Evolutionary conservation across 768 basidiomycete species (phyloP).

Genomic region (Suillus subaureus): DNA sequence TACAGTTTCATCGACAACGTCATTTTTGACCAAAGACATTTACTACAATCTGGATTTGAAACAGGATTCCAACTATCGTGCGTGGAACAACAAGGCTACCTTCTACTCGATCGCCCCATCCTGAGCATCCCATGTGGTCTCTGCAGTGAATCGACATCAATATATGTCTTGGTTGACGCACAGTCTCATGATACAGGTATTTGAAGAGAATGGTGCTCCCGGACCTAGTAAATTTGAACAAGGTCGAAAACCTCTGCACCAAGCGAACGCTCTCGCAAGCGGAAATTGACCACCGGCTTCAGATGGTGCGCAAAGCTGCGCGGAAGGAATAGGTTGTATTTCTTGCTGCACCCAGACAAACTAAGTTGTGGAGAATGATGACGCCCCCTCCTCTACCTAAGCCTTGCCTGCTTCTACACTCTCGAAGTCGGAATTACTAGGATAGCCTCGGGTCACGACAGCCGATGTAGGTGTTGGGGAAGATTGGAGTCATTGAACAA

Average conservation of each 20-base stretch:
- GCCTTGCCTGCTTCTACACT: conserved; percentile 16
- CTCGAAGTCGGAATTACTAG: conserved; percentile 22
- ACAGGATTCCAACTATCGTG: conserved; percentile 5
- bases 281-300: conserved; percentile 23
- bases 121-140: conserved; percentile 57
- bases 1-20: conserved; percentile 22
- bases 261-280: conserved; percentile 31
- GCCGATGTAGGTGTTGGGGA: conserved; percentile 35
- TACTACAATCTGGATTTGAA: conserved; percentile 25
- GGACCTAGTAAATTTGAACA: conserved; percentile 44
- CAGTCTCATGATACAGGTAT: conserved; percentile 40
- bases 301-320: conserved; percentile 21
- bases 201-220: conserved; percentile 56
- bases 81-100: background rate
- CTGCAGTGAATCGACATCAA: conserved; percentile 41
- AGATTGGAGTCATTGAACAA: conserved; percentile 62
- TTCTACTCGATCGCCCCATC: conserved; percentile 37
- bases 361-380: conserved; percentile 44
- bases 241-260: conserved; percentile 42
- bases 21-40: conserved; percentile 31
- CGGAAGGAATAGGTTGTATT: conserved; percentile 19
- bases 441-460: conserved; percentile 18
- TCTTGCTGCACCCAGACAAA: conserved; percentile 25
- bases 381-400: conserved; percentile 4
- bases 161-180: background rate